phyloP scores from a whole-genome alignment of 345 rosid species.

The Stellera chamaejasme region DNA sequence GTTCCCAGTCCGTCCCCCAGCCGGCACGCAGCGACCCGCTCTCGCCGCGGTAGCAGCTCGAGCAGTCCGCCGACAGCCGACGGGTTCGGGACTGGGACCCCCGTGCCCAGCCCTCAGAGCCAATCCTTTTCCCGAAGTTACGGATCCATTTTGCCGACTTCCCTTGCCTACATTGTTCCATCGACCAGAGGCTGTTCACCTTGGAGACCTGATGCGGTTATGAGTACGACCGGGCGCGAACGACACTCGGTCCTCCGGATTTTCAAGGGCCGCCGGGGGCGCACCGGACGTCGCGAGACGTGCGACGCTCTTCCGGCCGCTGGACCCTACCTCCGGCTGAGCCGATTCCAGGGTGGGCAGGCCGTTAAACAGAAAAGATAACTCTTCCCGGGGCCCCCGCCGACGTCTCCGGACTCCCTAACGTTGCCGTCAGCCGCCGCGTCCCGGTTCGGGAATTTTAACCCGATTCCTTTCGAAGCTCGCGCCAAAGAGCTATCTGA shows the following conservation, averaged over 20 bases:
- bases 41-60: conserved; percentile 1
- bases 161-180: no score
- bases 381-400: not conserved
- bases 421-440: no score
- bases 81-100: no score
- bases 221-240: conserved; percentile 14
- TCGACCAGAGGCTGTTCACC: no score
- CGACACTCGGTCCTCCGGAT: conserved; percentile 13
- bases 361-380: conserved; percentile 1
- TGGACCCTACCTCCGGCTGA: not conserved
- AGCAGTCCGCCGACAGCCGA: conserved; percentile 10
- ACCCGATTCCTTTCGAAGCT: no score
- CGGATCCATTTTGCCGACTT: no score
- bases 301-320: not conserved
- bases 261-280: conserved; percentile 13
- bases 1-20: not conserved
- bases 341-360: conserved; percentile 1
- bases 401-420: conserved; percentile 17
- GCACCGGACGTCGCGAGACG: not conserved
- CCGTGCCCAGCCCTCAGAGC: no score
- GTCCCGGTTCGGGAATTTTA: no score
- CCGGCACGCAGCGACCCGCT: not conserved
- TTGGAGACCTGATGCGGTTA: conserved; percentile 15
- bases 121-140: no score
- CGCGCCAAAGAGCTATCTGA: no score